Percentiles rank a stretch among this genome's conserved stretches.
phyloP scores from a whole-genome alignment of 2,329 filamentous ascomycete species.

The Chaetothyriales sp. region DNA sequence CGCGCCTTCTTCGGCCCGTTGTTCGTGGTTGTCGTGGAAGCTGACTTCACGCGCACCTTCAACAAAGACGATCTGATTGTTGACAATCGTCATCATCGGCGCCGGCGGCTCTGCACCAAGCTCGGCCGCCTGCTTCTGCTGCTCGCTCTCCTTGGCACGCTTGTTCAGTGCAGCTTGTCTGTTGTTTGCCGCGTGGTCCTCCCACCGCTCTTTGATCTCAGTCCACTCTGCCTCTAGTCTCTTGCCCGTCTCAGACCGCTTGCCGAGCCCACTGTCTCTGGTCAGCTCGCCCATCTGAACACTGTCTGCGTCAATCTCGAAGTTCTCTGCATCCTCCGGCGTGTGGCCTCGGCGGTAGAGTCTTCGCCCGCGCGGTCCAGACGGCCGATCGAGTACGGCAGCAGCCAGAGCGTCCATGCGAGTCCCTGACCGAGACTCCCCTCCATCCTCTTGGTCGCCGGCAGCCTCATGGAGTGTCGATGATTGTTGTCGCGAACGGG shows the following conservation, averaged over 20 bases:
- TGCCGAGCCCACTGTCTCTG: slow-evolving; percentile 38
- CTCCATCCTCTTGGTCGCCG: neutral
- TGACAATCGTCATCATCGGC: slow-evolving; percentile 38
- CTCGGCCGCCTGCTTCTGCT: slow-evolving; percentile 19
- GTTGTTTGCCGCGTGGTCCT: slow-evolving; percentile 13
- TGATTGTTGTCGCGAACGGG: neutral
- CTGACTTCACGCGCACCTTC: slow-evolving; percentile 39
- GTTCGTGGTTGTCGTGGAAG: slow-evolving; percentile 37
- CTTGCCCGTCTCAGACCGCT: slow-evolving; percentile 41
- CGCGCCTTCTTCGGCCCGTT: slow-evolving; percentile 30
- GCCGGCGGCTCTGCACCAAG: slow-evolving; percentile 20
- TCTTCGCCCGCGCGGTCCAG: neutral
- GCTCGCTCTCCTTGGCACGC: slow-evolving; percentile 18
- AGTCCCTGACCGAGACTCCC: neutral
- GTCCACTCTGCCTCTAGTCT: slow-evolving; percentile 44
- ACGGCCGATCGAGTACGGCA: neutral
- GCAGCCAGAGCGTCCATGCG: neutral
- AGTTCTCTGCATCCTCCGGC: slow-evolving; percentile 33
- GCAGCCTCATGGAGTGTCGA: neutral
- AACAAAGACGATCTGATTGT: slow-evolving; percentile 43
- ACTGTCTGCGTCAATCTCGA: slow-evolving; percentile 38
- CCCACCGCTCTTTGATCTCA: slow-evolving; percentile 33
- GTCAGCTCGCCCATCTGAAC: slow-evolving; percentile 45
- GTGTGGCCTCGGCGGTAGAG: slow-evolving; percentile 1
- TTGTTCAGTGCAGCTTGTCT: slow-evolving; percentile 3